A percentile compares a stretch with the other conserved stretches of the same genome.
Evolutionary conservation across 495 filamentous ascomycete genomes (phyloP).

Genomic region (Penicillium coffeae): DNA sequence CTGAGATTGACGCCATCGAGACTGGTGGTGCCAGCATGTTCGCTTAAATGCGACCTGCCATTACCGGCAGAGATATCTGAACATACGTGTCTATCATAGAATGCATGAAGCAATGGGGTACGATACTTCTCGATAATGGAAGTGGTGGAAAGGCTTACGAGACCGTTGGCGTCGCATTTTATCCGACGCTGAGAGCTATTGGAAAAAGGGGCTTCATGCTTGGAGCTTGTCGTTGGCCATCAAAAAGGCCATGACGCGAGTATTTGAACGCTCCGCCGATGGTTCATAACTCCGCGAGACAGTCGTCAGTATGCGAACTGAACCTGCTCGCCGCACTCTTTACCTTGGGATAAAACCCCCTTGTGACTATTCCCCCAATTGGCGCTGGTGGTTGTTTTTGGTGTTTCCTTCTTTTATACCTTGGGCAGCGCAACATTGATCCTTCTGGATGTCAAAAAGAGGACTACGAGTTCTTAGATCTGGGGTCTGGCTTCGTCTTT

Average conservation of each 20-base stretch:
- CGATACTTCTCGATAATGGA: constrained; percentile 18
- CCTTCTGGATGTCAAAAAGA: constrained; percentile 15
- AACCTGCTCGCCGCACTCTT: constrained; percentile 10
- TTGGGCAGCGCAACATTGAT: constrained; percentile 21
- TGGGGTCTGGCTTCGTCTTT: constrained; percentile 11
- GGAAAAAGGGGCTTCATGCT: background rate
- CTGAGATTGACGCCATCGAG: constrained; percentile 94
- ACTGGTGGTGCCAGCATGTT: constrained; percentile 77
- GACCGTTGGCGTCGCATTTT: constrained; percentile 7
- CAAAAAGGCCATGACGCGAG: no score
- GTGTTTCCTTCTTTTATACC: constrained; percentile 16
- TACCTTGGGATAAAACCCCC: constrained; percentile 15
- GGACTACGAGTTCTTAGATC: constrained; percentile 21
- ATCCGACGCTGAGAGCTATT: background rate
- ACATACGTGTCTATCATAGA: constrained; percentile 4
- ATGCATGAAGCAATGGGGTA: constrained; percentile 21
- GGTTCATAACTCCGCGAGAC: no score
- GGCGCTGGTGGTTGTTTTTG: constrained; percentile 42
- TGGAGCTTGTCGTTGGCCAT: background rate
- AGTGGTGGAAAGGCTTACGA: constrained; percentile 6
- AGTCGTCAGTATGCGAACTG: no score
- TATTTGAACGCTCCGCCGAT: no score
- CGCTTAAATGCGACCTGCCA: constrained; percentile 33
- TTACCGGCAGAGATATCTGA: constrained; percentile 14
- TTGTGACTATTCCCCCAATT: constrained; percentile 11